Evolutionary conservation across 2,329 filamentous ascomycete species (phyloP).

Genomic region (Periglandula ipomoeae): DNA sequence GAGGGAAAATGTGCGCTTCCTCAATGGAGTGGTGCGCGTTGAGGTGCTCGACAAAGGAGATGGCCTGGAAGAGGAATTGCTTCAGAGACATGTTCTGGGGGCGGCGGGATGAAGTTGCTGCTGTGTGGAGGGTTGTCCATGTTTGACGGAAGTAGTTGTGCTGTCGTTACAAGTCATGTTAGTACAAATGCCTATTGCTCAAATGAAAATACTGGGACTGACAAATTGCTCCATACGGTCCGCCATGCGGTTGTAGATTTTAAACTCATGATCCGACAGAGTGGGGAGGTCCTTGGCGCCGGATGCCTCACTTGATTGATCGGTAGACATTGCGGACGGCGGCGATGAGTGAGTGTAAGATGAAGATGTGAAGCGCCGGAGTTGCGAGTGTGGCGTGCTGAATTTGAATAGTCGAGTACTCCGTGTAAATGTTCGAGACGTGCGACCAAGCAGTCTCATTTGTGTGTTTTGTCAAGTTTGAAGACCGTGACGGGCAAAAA

Average conservation of each 20-base stretch:
- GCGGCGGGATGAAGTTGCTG: slow-evolving; percentile 50
- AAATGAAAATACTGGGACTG: background rate
- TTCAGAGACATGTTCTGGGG: slow-evolving; percentile 56
- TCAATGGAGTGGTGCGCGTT: slow-evolving; percentile 74
- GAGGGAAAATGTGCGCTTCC: slow-evolving; percentile 71
- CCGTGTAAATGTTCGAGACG: too few relatives aligned
- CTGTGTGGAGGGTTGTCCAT: slow-evolving; percentile 63
- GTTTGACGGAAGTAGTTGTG: slow-evolving; percentile 67
- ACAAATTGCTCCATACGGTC: slow-evolving; percentile 51
- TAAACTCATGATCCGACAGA: slow-evolving; percentile 57
- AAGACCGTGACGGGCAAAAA: too few relatives aligned
- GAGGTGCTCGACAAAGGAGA: slow-evolving; percentile 64
- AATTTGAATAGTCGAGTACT: too few relatives aligned
- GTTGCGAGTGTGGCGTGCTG: too few relatives aligned
- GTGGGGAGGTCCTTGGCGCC: slow-evolving; percentile 42
- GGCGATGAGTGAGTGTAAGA: too few relatives aligned
- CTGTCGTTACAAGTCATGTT: slow-evolving; percentile 26
- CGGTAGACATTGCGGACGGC: too few relatives aligned
- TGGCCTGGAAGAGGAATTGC: slow-evolving; percentile 57
- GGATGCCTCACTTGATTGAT: too few relatives aligned
- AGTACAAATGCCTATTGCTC: background rate
- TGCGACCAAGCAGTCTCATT: too few relatives aligned
- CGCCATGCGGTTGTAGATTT: slow-evolving; percentile 61
- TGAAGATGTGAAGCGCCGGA: too few relatives aligned
- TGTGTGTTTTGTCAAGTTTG: too few relatives aligned